Evolutionary conservation across 108 stramenopile species (phyloP).

Genomic region (Stephanodiscus minutulus): DNA sequence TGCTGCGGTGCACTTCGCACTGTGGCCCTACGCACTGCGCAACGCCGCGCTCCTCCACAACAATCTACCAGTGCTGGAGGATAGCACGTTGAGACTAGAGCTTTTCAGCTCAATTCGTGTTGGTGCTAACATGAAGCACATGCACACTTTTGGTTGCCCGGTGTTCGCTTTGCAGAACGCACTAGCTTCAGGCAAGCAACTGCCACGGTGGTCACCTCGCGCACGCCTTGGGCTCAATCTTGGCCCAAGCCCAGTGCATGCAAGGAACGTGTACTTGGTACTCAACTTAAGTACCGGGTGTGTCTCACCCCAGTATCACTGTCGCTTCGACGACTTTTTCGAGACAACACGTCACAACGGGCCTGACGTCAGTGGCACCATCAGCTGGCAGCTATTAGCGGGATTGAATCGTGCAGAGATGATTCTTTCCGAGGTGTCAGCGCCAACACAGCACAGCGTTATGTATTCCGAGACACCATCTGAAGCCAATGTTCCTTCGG

Average conservation of each 20-base stretch:
- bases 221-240: slow-evolving; percentile 37
- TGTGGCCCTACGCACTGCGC: slow-evolving; percentile 49
- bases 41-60: slow-evolving; percentile 2
- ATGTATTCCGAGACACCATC: no score
- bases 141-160: slow-evolving; percentile 34
- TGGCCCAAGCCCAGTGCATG: slow-evolving; percentile 16
- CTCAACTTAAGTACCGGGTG: slow-evolving; percentile 36
- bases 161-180: no score
- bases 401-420: no score
- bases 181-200: neutral
- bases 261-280: slow-evolving; percentile 11
- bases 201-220: slow-evolving; percentile 21
- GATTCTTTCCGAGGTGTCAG: no score
- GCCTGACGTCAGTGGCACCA: neutral
- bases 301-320: slow-evolving; percentile 45
- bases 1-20: slow-evolving; percentile 7
- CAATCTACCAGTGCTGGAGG: neutral
- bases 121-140: slow-evolving; percentile 12
- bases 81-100: neutral
- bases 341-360: no score
- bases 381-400: neutral
- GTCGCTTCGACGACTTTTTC: no score
- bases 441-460: no score
- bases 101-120: no score
- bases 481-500: no score